Base-by-base conservation (phyloP, 805 yeast species). In the Barnettozyma wickerhamii region DNA sequence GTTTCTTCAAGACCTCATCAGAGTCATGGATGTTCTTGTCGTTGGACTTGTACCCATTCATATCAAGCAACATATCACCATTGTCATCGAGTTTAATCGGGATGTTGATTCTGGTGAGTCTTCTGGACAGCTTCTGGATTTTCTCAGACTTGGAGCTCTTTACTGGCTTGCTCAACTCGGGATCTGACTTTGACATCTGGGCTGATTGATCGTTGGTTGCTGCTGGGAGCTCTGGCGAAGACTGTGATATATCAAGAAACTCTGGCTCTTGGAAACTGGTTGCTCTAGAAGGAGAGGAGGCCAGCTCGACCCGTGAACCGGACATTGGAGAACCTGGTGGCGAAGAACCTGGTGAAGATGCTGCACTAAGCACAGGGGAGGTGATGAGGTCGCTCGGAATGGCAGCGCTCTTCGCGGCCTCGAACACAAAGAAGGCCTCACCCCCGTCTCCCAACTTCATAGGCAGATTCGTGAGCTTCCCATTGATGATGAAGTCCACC, bases 391-490 rank as follows among this genome's bases (percentile, higher is more conserved):
- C 84, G 41, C 72, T 69, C 1, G 96, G 95, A 19, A 93, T 81
- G 28, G 66, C 66, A 9, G 61, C 55, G 33, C 72, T 72, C 32
- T 73, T 75, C 30, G 73, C 74, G 1, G 96, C 84, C 55, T 89
- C 96, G 65, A 93, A 91, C 31, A 93, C 98, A 58, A 93, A 93
- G 59, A 89, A 89, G 0, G 98, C 99, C 62, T 93, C 99, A 12
- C 99, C 99, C 7, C 95, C 96, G 46, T 93, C 99, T 13, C 96
- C 95, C 33, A 93, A 68, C 61, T 93, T 93, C 98, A 93, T 93
- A 7, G 96, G 96, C 35, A 91, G 66, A 51, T 86, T 81, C 0
- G 95, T 84, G 34, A 79, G 71, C 45, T 74, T 74, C 28, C 84
- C 97, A 63, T 93, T 93, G 30, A 93, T 95, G 31, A 78, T 74